These are phyloP conservation scores for Meira nashicola DNA, from an alignment of 1,284 basidiomycete genomes.

Conservation along the genomic window DNA sequence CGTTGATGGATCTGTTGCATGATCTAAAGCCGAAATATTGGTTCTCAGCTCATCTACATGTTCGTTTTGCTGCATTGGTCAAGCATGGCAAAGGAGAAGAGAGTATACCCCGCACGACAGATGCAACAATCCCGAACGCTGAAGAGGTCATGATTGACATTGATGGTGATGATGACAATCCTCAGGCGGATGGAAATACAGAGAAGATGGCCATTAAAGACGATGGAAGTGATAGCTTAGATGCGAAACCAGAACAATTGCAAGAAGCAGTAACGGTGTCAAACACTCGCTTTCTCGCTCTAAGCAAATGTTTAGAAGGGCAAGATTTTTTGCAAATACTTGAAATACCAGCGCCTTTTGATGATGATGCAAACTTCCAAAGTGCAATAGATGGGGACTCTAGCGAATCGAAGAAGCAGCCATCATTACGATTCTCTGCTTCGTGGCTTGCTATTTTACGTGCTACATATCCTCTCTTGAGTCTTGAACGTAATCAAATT, in stretches of 20 bases:
- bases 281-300: conserved; percentile 75
- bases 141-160: conserved; percentile 15
- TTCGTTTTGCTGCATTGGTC: conserved; percentile 57
- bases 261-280: conserved; percentile 53
- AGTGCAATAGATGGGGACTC: background rate
- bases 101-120: background rate
- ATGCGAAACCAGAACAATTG: conserved; percentile 65
- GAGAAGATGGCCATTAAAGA: background rate
- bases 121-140: conserved; percentile 25
- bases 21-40: conserved; percentile 80
- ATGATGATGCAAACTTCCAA: background rate
- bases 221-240: background rate
- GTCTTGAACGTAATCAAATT: conserved; percentile 58
- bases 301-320: conserved; percentile 83
- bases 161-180: conserved; percentile 4
- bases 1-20: conserved; percentile 71
- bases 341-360: conserved; percentile 59
- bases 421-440: conserved; percentile 63
- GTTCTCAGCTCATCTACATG: conserved; percentile 93
- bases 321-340: conserved; percentile 83
- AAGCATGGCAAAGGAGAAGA: conserved; percentile 9
- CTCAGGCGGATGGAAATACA: background rate
- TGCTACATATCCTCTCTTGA: conserved; percentile 75
- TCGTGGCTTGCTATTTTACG: conserved; percentile 89
- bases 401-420: background rate